Evolutionary conservation across 2,329 filamentous ascomycete genomes (phyloP).

Genomic region (Dothistroma septosporum): DNA sequence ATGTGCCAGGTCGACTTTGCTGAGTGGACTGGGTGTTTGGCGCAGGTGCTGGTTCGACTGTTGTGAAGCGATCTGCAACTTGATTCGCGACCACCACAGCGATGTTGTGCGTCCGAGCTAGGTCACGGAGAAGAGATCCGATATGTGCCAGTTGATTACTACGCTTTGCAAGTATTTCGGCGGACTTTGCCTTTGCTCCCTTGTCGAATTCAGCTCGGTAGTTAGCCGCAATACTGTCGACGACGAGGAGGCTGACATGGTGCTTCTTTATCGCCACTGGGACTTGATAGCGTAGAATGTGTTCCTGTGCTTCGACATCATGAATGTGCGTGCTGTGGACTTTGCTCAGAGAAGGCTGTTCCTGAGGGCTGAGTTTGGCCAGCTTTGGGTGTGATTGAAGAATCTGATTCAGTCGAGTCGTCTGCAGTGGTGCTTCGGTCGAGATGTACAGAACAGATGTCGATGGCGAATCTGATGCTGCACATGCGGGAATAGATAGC

Average conservation of each 20-base stretch:
- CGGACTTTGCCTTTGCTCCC: conserved; percentile 31
- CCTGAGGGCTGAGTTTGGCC: conserved; percentile 37
- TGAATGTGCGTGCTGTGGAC: conserved; percentile 79
- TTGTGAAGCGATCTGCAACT: conserved; percentile 77
- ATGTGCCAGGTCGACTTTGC: conserved; percentile 20
- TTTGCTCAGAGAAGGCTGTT: conserved; percentile 63
- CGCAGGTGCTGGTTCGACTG: conserved; percentile 12
- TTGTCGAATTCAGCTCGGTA: conserved; percentile 83
- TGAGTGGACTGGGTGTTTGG: conserved; percentile 17
- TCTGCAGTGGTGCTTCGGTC: conserved; percentile 82
- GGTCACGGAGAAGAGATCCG: conserved; percentile 67
- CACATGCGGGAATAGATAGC: conserved; percentile 59
- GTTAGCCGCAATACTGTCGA: conserved; percentile 93
- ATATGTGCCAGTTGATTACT: conserved; percentile 72
- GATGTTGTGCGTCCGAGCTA: conserved; percentile 70
- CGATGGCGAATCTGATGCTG: conserved; percentile 45
- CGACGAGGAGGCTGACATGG: conserved; percentile 72
- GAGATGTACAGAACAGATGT: conserved; percentile 86
- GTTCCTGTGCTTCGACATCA: conserved; percentile 90
- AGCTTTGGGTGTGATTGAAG: conserved; percentile 64
- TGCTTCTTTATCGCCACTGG: conserved; percentile 75
- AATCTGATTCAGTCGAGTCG: conserved; percentile 75
- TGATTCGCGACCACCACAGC: conserved; percentile 93
- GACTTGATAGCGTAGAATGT: conserved; percentile 88
- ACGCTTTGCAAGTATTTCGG: conserved; percentile 67